Evolutionary conservation across 139 green algal species (phyloP).

Genomic region (Bryopsis sp.): DNA sequence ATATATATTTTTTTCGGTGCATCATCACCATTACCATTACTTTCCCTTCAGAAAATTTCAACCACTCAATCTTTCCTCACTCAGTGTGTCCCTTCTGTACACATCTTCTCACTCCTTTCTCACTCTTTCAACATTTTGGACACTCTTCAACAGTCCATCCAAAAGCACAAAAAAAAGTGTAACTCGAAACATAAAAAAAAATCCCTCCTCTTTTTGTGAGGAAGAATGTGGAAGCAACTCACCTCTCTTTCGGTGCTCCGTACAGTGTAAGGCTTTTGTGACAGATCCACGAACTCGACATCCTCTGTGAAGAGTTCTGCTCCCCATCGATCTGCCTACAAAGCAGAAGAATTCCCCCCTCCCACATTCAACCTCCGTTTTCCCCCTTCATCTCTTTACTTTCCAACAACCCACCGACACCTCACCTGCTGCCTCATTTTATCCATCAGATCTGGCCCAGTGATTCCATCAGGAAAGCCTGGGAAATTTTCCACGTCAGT

Average conservation of each 20-base stretch:
- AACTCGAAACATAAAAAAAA: no score
- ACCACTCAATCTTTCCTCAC: no score
- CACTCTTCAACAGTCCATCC: no score
- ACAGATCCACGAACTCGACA: conserved; percentile 82
- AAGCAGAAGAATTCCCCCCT: background rate
- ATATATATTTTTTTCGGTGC: no score
- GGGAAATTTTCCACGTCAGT: conserved; percentile 89
- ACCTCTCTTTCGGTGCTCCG: conserved; percentile 52
- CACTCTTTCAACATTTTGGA: background rate
- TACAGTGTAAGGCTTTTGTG: conserved; percentile 66
- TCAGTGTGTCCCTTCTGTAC: no score
- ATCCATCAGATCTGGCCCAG: conserved; percentile 96
- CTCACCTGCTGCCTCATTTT: conserved; percentile 81
- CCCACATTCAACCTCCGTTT: background rate
- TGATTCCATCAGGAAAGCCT: conserved; percentile 95
- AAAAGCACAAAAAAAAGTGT: no score
- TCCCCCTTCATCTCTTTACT: background rate
- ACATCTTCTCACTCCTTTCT: background rate
- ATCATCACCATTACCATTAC: no score
- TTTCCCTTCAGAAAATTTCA: no score
- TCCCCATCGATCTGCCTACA: conserved; percentile 91
- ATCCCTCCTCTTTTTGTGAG: no score
- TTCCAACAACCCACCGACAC: background rate
- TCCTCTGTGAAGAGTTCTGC: conserved; percentile 85
- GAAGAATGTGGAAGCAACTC: no score